These are phyloP conservation scores for Buxus sempervirens DNA, from an alignment of 164 flowering plant species.

Conservation along the genomic window DNA sequence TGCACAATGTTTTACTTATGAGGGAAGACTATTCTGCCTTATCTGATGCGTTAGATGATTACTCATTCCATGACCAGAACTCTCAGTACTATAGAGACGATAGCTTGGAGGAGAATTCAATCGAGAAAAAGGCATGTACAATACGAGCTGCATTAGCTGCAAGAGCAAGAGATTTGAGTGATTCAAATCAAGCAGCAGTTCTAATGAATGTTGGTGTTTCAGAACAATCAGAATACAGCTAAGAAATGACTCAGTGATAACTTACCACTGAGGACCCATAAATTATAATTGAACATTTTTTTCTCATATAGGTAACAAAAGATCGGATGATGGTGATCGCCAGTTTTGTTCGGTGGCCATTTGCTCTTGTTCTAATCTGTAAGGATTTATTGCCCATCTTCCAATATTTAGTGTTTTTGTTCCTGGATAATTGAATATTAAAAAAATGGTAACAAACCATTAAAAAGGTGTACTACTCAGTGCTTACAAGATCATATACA, in stretches of 20 bases:
- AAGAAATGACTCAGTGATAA: neutral
- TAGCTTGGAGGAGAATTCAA: constrained; percentile 25
- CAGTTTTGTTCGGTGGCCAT: neutral
- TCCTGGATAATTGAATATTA: no score
- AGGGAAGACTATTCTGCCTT: constrained; percentile 71
- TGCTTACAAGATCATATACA: no score
- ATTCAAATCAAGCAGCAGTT: constrained; percentile 1
- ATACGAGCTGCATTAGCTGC: constrained; percentile 54
- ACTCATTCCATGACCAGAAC: constrained; percentile 21
- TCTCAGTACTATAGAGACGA: constrained; percentile 18
- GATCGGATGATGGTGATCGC: neutral
- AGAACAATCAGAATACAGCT: neutral
- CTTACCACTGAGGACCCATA: neutral
- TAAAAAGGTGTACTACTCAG: no score
- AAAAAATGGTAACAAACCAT: no score
- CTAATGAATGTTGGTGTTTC: neutral
- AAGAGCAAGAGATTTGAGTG: constrained; percentile 26
- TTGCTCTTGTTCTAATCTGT: no score
- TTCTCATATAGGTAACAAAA: constrained; percentile 1
- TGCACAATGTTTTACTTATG: constrained; percentile 74
- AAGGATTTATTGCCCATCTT: no score
- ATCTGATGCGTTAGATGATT: constrained; percentile 31
- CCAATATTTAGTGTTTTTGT: no score
- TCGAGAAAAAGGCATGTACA: constrained; percentile 26
- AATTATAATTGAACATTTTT: neutral